Evolutionary conservation across 202 grass and related monocot species (phyloP), one percentile per base, ranked within the genome.

Genomic region (Tripidium arundinaceum): DNA sequence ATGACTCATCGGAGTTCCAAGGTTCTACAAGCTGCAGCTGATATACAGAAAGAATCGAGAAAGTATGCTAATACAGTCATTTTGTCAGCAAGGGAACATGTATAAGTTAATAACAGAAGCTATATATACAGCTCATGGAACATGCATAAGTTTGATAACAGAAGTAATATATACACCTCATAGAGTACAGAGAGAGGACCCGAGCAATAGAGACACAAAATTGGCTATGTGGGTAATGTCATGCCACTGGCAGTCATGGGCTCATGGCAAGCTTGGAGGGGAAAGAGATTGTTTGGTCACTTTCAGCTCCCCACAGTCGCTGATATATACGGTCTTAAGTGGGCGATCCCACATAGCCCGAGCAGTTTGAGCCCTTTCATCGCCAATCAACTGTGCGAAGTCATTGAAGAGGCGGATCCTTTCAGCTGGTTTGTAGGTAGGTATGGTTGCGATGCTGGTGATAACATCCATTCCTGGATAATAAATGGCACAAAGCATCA

Each of bases 391-490:
- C 87, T 82, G 55, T 0, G 92, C 92, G 72, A 94, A 94, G 43
- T 88, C 82, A 38, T 94, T 98, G 79, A 98, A 94, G 69, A 91
- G 57, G 11, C 88, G 86, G 54, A 98, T 93, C 68, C 88, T 89
- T 78, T 98, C 92, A 77, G 75, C 86, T 67, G 95, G 95, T 78
- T 88, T 91, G 47, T 98, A 98, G 27, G 95, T 98, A 46, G 88
- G 95, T 76, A 93, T 89, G 37, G 83, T 82, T 68, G 90, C 95
- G 52, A 94, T 93, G 65, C 81, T 81, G 41, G 87, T 89, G 70
- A 94, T 60, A 74, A 98, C 84, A 82, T 98, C 86, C 95, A 98
- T 92, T 87, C 92, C 95, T 94, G 65, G 16, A 88, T 42, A 81
- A 86, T 52, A 9, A 82, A 52, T 36, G 34, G 31, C 26, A 3